phyloP scores from a whole-genome alignment of 148 eudicot genomes.

The Nepenthes gracilis region DNA sequence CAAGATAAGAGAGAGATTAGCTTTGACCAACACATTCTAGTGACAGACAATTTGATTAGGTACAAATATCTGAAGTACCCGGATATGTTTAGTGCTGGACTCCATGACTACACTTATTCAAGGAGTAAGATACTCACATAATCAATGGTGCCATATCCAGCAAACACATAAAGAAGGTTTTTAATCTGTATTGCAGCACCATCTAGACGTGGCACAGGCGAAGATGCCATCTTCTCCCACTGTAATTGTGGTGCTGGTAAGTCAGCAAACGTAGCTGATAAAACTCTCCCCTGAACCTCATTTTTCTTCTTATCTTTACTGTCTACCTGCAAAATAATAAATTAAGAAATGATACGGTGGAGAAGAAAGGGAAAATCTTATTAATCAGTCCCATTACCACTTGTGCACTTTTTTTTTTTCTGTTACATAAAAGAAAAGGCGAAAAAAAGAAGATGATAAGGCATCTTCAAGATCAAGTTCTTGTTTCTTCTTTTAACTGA shows the following conservation, averaged over 20 bases:
- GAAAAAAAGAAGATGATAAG: no score
- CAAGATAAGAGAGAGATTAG: no score
- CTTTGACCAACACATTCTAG: no score
- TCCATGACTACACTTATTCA: not conserved
- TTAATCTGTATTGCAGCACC: constrained; percentile 96
- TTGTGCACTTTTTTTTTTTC: no score
- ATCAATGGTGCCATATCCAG: constrained; percentile 90
- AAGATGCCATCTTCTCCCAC: constrained; percentile 81
- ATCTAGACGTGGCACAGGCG: constrained; percentile 89
- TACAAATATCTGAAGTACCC: not conserved
- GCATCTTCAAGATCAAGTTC: no score
- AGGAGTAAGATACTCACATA: constrained; percentile 35
- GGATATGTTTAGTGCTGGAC: not conserved
- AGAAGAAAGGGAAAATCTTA: not conserved
- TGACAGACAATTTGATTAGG: not conserved
- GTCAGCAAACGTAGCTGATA: constrained; percentile 90
- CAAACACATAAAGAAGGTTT: constrained; percentile 77
- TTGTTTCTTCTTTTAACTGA: no score
- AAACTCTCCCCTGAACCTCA: constrained; percentile 25
- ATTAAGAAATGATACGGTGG: not conserved
- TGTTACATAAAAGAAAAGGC: no score
- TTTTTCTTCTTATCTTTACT: constrained; percentile 19
- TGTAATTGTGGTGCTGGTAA: constrained; percentile 63
- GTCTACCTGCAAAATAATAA: constrained; percentile 12
- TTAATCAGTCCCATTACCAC: not conserved